These are phyloP conservation scores for Mallotus japonicus DNA, from an alignment of 441 rosid genomes.

Conservation along the genomic window DNA sequence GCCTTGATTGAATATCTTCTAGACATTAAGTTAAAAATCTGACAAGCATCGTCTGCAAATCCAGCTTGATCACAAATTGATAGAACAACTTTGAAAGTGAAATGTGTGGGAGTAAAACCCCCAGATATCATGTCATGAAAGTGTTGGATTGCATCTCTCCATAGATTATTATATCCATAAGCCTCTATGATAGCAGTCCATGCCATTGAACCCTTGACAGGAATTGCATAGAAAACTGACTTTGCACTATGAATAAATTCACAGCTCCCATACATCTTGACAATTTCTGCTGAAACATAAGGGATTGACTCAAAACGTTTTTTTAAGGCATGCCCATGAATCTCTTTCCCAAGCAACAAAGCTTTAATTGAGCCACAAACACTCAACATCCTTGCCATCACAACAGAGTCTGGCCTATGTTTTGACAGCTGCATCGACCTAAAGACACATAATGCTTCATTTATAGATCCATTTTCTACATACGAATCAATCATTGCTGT, in stretches of 20 bases:
- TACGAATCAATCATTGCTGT: slow-evolving; percentile 78
- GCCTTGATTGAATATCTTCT: slow-evolving; percentile 41
- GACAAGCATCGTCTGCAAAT: slow-evolving; percentile 62
- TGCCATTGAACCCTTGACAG: slow-evolving; percentile 62
- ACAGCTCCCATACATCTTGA: slow-evolving; percentile 71
- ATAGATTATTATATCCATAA: slow-evolving; percentile 43
- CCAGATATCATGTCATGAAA: slow-evolving; percentile 56
- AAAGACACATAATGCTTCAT: slow-evolving; percentile 50
- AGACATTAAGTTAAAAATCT: slow-evolving; percentile 50
- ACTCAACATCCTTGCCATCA: slow-evolving; percentile 56
- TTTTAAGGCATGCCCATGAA: slow-evolving; percentile 70
- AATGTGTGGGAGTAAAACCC: slow-evolving; percentile 57
- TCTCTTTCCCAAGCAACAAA: slow-evolving; percentile 68
- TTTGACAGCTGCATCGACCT: slow-evolving; percentile 66
- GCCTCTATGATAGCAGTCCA: slow-evolving; percentile 85
- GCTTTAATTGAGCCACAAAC: slow-evolving; percentile 51
- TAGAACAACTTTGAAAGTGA: slow-evolving; percentile 60
- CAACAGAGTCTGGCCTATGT: slow-evolving; percentile 72
- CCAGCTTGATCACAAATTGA: slow-evolving; percentile 72
- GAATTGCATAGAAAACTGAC: slow-evolving; percentile 47
- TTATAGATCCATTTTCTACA: slow-evolving; percentile 36
- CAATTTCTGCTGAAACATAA: slow-evolving; percentile 57
- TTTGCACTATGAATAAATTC: slow-evolving; percentile 48
- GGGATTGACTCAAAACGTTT: slow-evolving; percentile 55
- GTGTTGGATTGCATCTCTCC: slow-evolving; percentile 48